Percentiles rank a stretch among this genome's conserved stretches.
Conservation (phyloP, 2,329 filamentous ascomycete species). For the Sphaerulina populicola region DNA sequence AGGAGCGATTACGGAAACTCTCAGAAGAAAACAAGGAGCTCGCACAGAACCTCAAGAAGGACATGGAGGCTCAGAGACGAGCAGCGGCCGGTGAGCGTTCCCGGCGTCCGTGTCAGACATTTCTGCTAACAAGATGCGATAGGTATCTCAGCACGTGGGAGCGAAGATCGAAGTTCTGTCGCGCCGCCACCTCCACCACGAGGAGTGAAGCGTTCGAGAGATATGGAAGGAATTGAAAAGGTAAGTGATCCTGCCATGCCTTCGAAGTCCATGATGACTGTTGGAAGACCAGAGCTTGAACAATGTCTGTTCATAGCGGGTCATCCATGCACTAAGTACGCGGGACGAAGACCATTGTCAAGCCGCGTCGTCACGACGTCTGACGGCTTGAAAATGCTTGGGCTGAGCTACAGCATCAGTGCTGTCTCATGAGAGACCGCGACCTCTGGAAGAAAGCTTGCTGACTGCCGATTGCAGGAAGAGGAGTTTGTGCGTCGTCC, state of each 20-base stretch:
- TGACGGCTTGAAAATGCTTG: neutral
- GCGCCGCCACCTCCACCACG: slow-evolving; percentile 50
- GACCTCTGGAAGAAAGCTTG: neutral
- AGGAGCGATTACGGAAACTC: slow-evolving; percentile 87
- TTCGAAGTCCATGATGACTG: neutral
- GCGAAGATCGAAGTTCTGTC: slow-evolving; percentile 62
- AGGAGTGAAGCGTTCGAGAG: slow-evolving; percentile 65
- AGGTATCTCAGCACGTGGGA: slow-evolving; percentile 57
- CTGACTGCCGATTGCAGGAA: slow-evolving; percentile 55
- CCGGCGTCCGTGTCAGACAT: slow-evolving; percentile 14
- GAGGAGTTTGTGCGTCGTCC: slow-evolving; percentile 77
- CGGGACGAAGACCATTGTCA: no score
- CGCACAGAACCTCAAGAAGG: slow-evolving; percentile 62
- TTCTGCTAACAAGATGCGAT: neutral
- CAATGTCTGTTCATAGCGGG: neutral
- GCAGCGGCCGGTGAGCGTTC: slow-evolving; percentile 35
- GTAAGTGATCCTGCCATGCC: slow-evolving; percentile 39
- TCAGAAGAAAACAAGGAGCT: slow-evolving; percentile 92
- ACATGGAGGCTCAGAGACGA: slow-evolving; percentile 54
- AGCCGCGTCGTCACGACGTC: neutral
- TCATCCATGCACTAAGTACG: neutral
- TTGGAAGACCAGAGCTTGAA: neutral
- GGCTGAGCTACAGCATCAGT: neutral
- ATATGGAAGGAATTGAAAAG: slow-evolving; percentile 69
- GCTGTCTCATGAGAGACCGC: neutral